phyloP scores from a whole-genome alignment of 2,329 filamentous ascomycete species.

The Penicillium sp. region DNA sequence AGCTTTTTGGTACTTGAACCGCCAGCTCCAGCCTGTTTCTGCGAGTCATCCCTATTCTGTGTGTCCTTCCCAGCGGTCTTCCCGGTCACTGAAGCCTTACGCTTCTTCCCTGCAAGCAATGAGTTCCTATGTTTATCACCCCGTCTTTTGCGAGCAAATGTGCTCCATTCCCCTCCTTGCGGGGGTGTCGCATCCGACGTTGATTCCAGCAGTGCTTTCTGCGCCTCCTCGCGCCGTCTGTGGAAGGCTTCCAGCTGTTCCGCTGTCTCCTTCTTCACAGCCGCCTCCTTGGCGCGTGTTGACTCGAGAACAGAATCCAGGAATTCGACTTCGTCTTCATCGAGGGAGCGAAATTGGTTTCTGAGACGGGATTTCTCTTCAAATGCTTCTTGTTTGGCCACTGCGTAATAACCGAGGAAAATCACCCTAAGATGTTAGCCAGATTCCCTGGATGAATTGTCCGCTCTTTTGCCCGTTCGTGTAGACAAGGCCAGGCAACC shows the following conservation, averaged over 20 bases:
- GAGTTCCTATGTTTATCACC: conserved; percentile 47
- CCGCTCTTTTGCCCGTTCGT: background rate
- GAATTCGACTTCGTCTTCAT: conserved; percentile 53
- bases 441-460: background rate
- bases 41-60: conserved; percentile 4
- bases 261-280: conserved; percentile 56
- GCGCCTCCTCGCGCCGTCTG: conserved; percentile 57
- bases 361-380: conserved; percentile 51
- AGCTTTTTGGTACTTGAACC: background rate
- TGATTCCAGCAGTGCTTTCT: conserved; percentile 47
- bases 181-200: conserved; percentile 31
- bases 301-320: conserved; percentile 57
- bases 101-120: conserved; percentile 41
- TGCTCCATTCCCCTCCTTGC: conserved; percentile 49
- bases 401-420: conserved; percentile 21
- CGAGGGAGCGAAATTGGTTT: conserved; percentile 52
- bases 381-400: conserved; percentile 53
- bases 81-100: conserved; percentile 38
- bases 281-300: conserved; percentile 55
- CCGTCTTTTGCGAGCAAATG: conserved; percentile 52
- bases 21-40: conserved; percentile 10
- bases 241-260: conserved; percentile 60
- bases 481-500: background rate
- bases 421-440: conserved; percentile 44
- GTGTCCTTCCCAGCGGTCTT: conserved; percentile 6